Evolutionary conservation across 352 stramenopile genomes (phyloP).

Genomic region (Pythium guiyangense): DNA sequence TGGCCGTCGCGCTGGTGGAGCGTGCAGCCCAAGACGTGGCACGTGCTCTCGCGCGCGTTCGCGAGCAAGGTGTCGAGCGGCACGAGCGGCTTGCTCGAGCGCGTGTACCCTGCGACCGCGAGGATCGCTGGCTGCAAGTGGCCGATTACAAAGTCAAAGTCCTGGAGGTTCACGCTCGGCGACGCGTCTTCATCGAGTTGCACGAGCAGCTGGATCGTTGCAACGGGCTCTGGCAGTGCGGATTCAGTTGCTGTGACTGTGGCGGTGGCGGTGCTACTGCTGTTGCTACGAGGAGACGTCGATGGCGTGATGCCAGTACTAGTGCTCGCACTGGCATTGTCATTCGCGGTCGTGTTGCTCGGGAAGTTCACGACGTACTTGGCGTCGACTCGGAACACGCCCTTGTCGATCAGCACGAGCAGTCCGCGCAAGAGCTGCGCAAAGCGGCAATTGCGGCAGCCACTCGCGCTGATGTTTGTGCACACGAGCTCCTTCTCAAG

Average conservation of each 20-base stretch:
- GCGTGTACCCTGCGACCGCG: constrained; percentile 22
- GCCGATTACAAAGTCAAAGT: constrained; percentile 54
- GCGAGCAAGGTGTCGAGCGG: constrained; percentile 16
- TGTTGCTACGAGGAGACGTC: no score
- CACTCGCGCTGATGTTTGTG: constrained; percentile 27
- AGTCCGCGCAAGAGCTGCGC: constrained; percentile 36
- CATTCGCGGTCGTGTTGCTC: no score
- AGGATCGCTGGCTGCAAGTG: constrained; percentile 52
- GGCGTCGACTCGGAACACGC: constrained; percentile 27
- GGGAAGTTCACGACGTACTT: constrained; percentile 37
- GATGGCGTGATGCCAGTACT: not conserved
- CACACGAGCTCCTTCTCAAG: constrained; percentile 41
- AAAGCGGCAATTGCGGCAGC: constrained; percentile 39
- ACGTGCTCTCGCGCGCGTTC: constrained; percentile 35
- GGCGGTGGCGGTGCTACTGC: not conserved
- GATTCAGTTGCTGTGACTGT: not conserved
- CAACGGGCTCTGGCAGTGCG: constrained; percentile 11
- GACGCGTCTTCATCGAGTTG: constrained; percentile 29
- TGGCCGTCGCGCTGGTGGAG: constrained; percentile 29
- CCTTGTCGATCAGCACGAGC: constrained; percentile 37
- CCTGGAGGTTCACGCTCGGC: constrained; percentile 20
- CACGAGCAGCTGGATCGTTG: constrained; percentile 51
- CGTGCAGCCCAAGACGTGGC: constrained; percentile 63
- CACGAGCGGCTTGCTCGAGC: constrained; percentile 10
- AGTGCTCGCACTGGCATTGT: not conserved